A percentile compares a stretch with the other conserved stretches of the same genome.
phyloP scores from a whole-genome alignment of 169 alveolate genomes.

The Cryptosporidium baileyi region DNA sequence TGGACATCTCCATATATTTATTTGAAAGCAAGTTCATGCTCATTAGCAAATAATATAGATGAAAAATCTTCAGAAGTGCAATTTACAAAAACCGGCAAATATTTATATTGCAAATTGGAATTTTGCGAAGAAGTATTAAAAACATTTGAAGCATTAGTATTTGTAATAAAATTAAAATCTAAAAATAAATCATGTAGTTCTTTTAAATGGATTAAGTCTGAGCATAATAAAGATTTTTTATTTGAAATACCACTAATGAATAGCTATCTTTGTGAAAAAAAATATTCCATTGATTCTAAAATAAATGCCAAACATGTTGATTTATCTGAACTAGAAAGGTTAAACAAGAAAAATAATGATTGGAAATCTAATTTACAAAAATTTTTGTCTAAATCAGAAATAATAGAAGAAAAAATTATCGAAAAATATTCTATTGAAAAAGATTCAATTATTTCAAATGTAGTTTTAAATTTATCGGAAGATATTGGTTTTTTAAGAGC shows the following conservation, averaged over 20 bases:
- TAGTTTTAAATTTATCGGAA: conserved; percentile 14
- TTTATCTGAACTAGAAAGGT: background rate
- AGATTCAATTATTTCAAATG: conserved; percentile 6
- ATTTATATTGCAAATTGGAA: conserved; percentile 1
- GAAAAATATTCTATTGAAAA: background rate
- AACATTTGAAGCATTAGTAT: conserved; percentile 21
- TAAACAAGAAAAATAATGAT: background rate
- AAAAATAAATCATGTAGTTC: background rate
- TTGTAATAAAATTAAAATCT: conserved; percentile 7
- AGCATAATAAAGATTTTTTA: conserved; percentile 4
- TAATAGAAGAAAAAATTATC: background rate
- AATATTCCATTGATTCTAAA: background rate
- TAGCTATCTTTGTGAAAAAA: background rate
- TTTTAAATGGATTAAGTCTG: conserved; percentile 41
- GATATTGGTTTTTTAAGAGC: background rate
- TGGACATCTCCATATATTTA: conserved; percentile 45
- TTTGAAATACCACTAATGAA: background rate
- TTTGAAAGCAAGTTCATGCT: background rate
- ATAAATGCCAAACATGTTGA: background rate
- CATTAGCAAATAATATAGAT: background rate
- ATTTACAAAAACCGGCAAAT: background rate
- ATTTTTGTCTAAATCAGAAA: background rate
- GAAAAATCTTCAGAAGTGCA: background rate
- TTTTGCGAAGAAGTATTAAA: conserved; percentile 6
- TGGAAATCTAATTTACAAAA: background rate